Base-by-base conservation (phyloP, 2,329 filamentous ascomycete species). In the Penicillium sp. region DNA sequence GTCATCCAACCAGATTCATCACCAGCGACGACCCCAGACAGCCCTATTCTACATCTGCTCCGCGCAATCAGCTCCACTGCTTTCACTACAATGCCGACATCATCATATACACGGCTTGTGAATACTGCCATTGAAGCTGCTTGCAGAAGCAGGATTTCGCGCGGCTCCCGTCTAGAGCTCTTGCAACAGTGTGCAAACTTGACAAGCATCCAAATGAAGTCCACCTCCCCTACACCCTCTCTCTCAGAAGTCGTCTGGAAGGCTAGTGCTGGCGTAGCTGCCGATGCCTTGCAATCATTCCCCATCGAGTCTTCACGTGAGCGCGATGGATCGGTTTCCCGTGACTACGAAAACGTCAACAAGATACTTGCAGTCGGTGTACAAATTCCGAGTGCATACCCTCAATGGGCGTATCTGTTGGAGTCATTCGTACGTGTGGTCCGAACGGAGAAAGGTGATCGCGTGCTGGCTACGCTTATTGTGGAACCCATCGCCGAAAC, bases 401-500 rank as follows among this genome's bases (percentile, higher is more conserved):
- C 69, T 10, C 67, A 70, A 36, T 82, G 80, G 79, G 67, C 70
- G 46, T 55, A 77, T 0, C 75, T 93, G 1, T 84, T 90, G 48
- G 75, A 81, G 8, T 71, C 78, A 1, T 74, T 90, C 8, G 76
- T 83, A 3, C 72, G 79, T 8, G 82, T 83, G 48, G 82, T 87
- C 6, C 81, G 78, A 16, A 75, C 80, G 11, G 86, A 91, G 59
- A 83, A 83, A 48, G 89, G 90, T 3, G 86, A 91, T 57, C 82
- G 83, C 14, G 87, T 85, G 5, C 80, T 87, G 36, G 83, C 86
- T 5, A 77, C 89, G 46, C 82, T 83, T 21, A 79, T 91, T 1
- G 77, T 92, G 34, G 91, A 95, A 56, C 88, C 88, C 1, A 65
- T 94, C 3, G 84, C 89, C 0, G 87, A 83, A 61, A 65, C 72